phyloP scores from a whole-genome alignment of 2,329 filamentous ascomycete species.

The Chaetoscypha palmicola region DNA sequence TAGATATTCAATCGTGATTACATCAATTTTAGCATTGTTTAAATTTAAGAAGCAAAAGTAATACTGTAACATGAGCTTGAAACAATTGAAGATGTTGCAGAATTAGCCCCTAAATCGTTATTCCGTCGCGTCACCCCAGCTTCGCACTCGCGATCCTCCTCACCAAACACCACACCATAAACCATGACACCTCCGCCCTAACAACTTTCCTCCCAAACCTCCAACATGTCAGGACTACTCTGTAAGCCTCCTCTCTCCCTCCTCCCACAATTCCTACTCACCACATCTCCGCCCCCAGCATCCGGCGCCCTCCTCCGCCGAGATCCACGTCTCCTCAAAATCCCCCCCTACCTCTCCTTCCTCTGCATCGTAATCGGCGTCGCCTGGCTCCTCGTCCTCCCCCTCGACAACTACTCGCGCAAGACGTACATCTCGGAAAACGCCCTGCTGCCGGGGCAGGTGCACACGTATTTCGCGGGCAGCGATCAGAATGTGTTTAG shows the following conservation, averaged over 20 bases:
- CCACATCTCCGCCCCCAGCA: too few species aligned
- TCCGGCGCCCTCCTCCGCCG: conserved; percentile 64
- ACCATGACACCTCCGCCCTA: not conserved
- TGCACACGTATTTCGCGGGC: conserved; percentile 95
- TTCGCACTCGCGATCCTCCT: not conserved
- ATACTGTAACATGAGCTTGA: too few species aligned
- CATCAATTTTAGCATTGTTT: not conserved
- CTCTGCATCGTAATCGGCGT: conserved; percentile 80
- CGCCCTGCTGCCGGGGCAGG: conserved; percentile 87
- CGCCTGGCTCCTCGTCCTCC: conserved; percentile 82
- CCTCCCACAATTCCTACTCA: conserved; percentile 11
- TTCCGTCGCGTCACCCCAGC: conserved; percentile 14
- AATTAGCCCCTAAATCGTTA: too few species aligned
- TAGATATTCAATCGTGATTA: not conserved
- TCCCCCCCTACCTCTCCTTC: conserved; percentile 82
- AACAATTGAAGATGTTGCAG: too few species aligned
- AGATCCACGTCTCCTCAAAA: conserved; percentile 72
- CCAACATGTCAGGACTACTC: conserved; percentile 18
- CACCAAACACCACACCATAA: too few species aligned
- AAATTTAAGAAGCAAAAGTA: too few species aligned
- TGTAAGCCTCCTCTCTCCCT: conserved; percentile 15
- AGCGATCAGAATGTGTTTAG: conserved; percentile 93
- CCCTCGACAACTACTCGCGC: conserved; percentile 83
- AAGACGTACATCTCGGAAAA: conserved; percentile 97
- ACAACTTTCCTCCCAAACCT: not conserved